These are phyloP conservation scores for Penicillium diatomitis DNA, from an alignment of 495 filamentous ascomycete genomes.

Conservation along the genomic window DNA sequence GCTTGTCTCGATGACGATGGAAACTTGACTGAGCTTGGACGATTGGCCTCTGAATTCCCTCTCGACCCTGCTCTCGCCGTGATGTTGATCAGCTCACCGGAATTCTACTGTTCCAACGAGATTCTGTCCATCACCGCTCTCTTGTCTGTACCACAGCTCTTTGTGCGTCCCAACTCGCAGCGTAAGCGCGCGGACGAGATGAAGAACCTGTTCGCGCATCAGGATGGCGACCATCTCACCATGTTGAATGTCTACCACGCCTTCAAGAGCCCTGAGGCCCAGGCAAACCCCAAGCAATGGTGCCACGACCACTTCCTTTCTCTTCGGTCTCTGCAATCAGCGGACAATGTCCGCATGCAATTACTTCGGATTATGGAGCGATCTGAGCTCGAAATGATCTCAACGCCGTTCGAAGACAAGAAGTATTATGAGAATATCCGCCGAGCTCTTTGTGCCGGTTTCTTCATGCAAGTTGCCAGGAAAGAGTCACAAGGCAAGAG, in stretches of 20 bases:
- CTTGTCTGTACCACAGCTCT: constrained; percentile 90
- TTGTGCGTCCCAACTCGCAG: constrained; percentile 73
- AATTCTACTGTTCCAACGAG: constrained; percentile 98
- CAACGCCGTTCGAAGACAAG: constrained; percentile 86
- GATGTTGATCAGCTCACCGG: constrained; percentile 94
- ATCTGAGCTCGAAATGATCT: constrained; percentile 72
- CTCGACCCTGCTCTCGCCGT: constrained; percentile 92
- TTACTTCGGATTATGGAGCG: constrained; percentile 95
- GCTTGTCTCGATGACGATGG: constrained; percentile 96
- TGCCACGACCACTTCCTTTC: constrained; percentile 98
- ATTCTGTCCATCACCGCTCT: constrained; percentile 91
- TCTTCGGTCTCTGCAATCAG: constrained; percentile 75
- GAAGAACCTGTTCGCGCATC: constrained; percentile 88
- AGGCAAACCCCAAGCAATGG: constrained; percentile 75
- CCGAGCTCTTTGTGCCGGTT: constrained; percentile 84
- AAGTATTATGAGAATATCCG: constrained; percentile 97
- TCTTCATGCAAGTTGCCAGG: constrained; percentile 99
- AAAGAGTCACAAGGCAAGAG: constrained; percentile 67
- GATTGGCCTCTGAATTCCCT: constrained; percentile 89
- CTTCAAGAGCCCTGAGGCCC: constrained; percentile 69
- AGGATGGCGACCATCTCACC: constrained; percentile 89
- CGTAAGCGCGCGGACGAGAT: constrained; percentile 95
- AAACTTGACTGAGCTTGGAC: constrained; percentile 74
- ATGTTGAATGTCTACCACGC: constrained; percentile 98
- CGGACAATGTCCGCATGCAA: constrained; percentile 87